A percentile compares a stretch with the other conserved stretches of the same genome.
phyloP scores from a whole-genome alignment of 2,329 filamentous ascomycete genomes.

The Lasiodiplodia citricola region DNA sequence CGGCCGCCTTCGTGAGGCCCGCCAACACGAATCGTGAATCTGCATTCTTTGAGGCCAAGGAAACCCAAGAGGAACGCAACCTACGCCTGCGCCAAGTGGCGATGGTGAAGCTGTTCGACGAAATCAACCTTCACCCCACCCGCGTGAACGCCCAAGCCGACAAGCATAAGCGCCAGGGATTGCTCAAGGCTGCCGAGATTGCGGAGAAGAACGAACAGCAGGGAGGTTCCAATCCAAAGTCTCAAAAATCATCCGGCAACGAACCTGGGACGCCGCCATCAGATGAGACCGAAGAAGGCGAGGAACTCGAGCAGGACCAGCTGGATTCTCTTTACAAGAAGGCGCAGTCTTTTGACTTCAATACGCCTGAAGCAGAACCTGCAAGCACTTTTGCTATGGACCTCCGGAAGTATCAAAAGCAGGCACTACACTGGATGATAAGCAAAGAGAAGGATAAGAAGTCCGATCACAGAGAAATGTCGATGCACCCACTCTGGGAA shows the following conservation, averaged over 20 bases:
- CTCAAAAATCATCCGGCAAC: conserved; percentile 58
- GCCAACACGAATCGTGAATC: conserved; percentile 73
- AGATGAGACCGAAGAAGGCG: conserved; percentile 77
- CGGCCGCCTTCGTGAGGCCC: conserved; percentile 64
- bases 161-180: conserved; percentile 79
- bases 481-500: conserved; percentile 98
- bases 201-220: conserved; percentile 70
- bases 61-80: conserved; percentile 83
- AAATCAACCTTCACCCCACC: conserved; percentile 81
- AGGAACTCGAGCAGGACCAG: conserved; percentile 93
- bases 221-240: conserved; percentile 27
- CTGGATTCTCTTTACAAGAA: conserved; percentile 94
- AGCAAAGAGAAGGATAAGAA: conserved; percentile 85
- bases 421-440: conserved; percentile 96
- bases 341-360: conserved; percentile 95
- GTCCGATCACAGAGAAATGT: conserved; percentile 69
- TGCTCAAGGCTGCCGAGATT: conserved; percentile 86
- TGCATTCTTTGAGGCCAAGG: conserved; percentile 80
- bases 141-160: conserved; percentile 75
- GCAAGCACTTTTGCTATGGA: conserved; percentile 80
- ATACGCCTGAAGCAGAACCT: conserved; percentile 85
- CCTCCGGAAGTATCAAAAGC: conserved; percentile 91
- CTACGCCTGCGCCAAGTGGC: conserved; percentile 84
- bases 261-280: conserved; percentile 50
- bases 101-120: conserved; percentile 85